Conservation (phyloP, 345 rosid genomes). For the Pelargonium nanum region DNA sequence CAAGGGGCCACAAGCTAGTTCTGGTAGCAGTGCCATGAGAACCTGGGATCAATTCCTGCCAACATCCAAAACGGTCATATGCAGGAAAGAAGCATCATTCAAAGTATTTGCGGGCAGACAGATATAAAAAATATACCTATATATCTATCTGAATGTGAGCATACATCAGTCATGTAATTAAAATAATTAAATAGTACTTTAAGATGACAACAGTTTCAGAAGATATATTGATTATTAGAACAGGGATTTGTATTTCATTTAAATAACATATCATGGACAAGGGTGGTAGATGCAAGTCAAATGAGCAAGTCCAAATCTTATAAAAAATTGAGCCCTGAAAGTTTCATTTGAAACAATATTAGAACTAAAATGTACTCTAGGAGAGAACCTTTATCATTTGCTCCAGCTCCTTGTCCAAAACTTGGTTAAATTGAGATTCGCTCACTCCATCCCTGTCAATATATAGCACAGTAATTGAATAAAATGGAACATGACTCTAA, state of each 20-base stretch:
- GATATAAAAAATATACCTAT: no score
- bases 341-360: neutral
- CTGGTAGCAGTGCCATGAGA: no score
- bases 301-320: neutral
- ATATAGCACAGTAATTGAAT: conserved; percentile 6
- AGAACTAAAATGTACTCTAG: neutral
- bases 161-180: no score
- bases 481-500: neutral
- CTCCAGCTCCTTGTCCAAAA: conserved; percentile 66
- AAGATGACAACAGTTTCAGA: neutral
- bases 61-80: neutral
- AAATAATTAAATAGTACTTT: no score
- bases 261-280: neutral
- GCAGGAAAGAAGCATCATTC: neutral
- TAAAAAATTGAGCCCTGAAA: neutral
- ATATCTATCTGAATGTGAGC: no score
- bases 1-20: no score
- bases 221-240: neutral
- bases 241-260: neutral
- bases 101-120: neutral
- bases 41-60: no score
- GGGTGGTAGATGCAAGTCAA: neutral
- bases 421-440: conserved; percentile 87
- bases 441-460: conserved; percentile 79
- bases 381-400: conserved; percentile 64